Evolutionary conservation across 371 early-diverging fungal genomes (phyloP).

Genomic region (Apophysomyces ossiformis): DNA sequence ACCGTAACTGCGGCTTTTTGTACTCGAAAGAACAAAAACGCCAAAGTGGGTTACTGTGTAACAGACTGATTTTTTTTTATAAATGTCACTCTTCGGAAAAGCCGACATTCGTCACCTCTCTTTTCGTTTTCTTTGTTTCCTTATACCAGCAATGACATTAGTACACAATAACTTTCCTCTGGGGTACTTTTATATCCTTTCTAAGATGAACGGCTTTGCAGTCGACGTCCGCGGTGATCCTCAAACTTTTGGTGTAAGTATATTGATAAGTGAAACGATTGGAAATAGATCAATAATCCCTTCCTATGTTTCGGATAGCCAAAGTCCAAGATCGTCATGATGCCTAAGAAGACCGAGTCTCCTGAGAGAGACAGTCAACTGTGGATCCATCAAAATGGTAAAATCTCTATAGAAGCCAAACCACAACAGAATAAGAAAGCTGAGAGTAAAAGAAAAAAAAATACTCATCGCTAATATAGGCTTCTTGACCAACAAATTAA

Average conservation of each 20-base stretch:
- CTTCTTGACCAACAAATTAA: conserved; percentile 46
- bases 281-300: neutral
- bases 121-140: neutral
- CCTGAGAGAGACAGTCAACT: conserved; percentile 47
- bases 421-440: too few species aligned
- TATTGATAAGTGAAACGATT: neutral
- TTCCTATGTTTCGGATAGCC: conserved; percentile 18
- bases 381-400: conserved; percentile 49
- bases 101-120: neutral
- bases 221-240: conserved; percentile 32
- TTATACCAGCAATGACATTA: conserved; percentile 1
- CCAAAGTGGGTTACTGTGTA: conserved; percentile 5
- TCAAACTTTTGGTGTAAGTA: conserved; percentile 18
- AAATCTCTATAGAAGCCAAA: neutral
- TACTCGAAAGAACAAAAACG: conserved; percentile 1
- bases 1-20: too few species aligned
- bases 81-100: neutral
- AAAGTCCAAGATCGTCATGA: conserved; percentile 39
- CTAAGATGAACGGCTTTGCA: conserved; percentile 42
- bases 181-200: conserved; percentile 50
- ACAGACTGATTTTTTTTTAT: neutral
- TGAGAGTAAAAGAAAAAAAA: too few species aligned
- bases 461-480: neutral
- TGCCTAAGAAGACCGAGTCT: conserved; percentile 32
- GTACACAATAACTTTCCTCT: conserved; percentile 31